Evolutionary conservation across 768 basidiomycete species (phyloP).

Genomic region (Suillus cothurnatus): DNA sequence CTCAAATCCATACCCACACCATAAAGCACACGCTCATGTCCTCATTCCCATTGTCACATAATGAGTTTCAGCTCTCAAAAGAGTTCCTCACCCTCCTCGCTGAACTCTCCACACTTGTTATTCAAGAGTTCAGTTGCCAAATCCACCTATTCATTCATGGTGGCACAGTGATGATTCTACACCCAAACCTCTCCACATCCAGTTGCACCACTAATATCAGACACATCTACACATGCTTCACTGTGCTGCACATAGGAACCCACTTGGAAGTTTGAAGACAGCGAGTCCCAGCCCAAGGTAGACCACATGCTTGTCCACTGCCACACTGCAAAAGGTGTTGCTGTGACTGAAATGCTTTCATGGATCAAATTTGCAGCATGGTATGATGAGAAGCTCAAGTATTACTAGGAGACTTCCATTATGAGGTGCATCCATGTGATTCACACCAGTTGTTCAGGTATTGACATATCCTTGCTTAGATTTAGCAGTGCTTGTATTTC

Average conservation of each 20-base stretch:
- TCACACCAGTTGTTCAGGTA: not conserved
- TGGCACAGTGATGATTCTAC: slow-evolving; percentile 74
- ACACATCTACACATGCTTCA: no score
- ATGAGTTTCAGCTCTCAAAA: slow-evolving; percentile 36
- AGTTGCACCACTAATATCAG: slow-evolving; percentile 19
- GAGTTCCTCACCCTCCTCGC: slow-evolving; percentile 44
- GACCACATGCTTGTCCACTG: no score
- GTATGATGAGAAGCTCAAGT: not conserved
- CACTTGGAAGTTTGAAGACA: no score
- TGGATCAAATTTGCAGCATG: not conserved
- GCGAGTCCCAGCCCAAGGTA: no score
- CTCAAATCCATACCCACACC: no score
- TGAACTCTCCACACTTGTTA: slow-evolving; percentile 53
- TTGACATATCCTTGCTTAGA: not conserved
- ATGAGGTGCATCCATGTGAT: not conserved
- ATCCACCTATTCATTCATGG: slow-evolving; percentile 70
- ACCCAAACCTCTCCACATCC: slow-evolving; percentile 42
- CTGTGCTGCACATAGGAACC: no score
- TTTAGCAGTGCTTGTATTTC: no score
- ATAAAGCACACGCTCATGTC: slow-evolving; percentile 17
- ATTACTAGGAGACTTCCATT: no score
- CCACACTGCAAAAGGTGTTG: no score
- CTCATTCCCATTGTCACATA: slow-evolving; percentile 25
- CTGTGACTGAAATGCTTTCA: no score
- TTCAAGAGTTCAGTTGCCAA: slow-evolving; percentile 47